Evolutionary conservation across 140 eudicot species (phyloP).

Genomic region (Ambrosia hybrid): DNA sequence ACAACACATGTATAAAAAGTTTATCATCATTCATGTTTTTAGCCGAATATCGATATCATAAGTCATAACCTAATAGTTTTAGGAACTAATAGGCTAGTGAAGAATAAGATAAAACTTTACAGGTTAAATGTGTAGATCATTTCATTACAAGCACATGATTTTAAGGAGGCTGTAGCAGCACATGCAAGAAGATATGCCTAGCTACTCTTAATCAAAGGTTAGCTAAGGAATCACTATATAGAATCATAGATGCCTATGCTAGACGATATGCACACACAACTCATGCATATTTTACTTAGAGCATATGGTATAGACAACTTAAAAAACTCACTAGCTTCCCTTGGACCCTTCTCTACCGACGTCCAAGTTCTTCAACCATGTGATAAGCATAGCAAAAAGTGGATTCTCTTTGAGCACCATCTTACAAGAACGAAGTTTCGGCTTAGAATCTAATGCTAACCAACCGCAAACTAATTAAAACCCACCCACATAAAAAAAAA

Average conservation of each 20-base stretch:
- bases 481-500: constrained; percentile 28
- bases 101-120: background rate
- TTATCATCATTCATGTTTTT: constrained; percentile 6
- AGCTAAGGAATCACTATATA: constrained; percentile 22
- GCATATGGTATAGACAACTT: constrained; percentile 24
- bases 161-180: constrained; percentile 9
- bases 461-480: constrained; percentile 35
- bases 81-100: constrained; percentile 5
- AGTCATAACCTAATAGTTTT: background rate
- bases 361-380: constrained; percentile 37
- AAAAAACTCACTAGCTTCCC: constrained; percentile 28
- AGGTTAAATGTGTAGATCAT: constrained; percentile 12
- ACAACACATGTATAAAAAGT: constrained; percentile 19
- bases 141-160: constrained; percentile 23
- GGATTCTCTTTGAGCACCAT: constrained; percentile 41
- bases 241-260: background rate
- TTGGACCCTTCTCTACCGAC: constrained; percentile 25
- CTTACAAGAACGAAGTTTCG: constrained; percentile 24
- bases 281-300: constrained; percentile 2
- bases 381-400: constrained; percentile 37
- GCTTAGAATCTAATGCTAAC: constrained; percentile 40
- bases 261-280: background rate
- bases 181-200: constrained; percentile 24
- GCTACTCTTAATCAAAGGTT: constrained; percentile 21
- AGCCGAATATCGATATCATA: background rate